phyloP scores from a whole-genome alignment of 805 yeast species.

The Schwanniomyces sp. region DNA sequence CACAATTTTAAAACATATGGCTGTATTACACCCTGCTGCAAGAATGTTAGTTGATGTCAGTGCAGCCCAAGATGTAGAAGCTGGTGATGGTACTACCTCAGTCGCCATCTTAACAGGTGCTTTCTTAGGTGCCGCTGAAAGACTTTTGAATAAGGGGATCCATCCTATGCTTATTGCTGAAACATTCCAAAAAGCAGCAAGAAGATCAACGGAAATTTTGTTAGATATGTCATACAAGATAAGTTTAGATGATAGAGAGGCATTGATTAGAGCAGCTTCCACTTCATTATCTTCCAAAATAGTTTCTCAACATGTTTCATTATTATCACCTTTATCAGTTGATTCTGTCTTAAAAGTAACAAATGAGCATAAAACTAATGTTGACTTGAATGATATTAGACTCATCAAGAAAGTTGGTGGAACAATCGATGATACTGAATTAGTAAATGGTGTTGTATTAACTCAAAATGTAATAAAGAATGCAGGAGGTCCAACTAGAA shows the following conservation, averaged over 20 bases:
- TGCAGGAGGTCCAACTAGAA: constrained; percentile 94
- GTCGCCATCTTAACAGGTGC: constrained; percentile 97
- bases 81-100: constrained; percentile 99
- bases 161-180: constrained; percentile 96
- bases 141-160: constrained; percentile 81
- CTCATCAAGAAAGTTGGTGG: constrained; percentile 95
- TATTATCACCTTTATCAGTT: constrained; percentile 91
- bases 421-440: constrained; percentile 93
- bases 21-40: constrained; percentile 98
- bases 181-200: constrained; percentile 86
- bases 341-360: constrained; percentile 85
- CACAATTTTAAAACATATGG: constrained; percentile 95
- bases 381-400: constrained; percentile 85
- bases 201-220: constrained; percentile 76
- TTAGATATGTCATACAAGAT: constrained; percentile 83
- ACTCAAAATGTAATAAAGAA: constrained; percentile 85
- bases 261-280: constrained; percentile 85
- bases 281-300: constrained; percentile 94
- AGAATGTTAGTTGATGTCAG: constrained; percentile 94
- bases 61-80: constrained; percentile 97
- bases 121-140: constrained; percentile 90
- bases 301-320: constrained; percentile 85
- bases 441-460: constrained; percentile 89
- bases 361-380: constrained; percentile 58
- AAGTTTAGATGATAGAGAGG: constrained; percentile 76